Percentiles rank a stretch among this genome's conserved stretches.
These are phyloP conservation scores for Boletus reticulatus DNA, from an alignment of 768 basidiomycete species.

Conservation along the genomic window DNA sequence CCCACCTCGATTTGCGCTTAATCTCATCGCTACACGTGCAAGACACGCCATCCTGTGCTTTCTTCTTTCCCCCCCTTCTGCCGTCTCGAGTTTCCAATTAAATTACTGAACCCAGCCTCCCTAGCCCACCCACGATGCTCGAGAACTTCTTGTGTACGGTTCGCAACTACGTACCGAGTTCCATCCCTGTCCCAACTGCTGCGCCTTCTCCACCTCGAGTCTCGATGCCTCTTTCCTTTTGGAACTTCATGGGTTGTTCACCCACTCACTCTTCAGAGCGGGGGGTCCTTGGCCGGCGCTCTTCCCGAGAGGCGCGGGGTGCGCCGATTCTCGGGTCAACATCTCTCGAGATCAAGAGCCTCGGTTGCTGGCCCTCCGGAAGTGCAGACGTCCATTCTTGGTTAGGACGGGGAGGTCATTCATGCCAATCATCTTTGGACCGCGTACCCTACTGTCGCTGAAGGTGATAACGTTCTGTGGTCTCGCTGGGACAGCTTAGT, in stretches of 20 bases:
- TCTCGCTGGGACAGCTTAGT: constrained; percentile 32
- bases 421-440: constrained; percentile 17
- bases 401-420: constrained; percentile 22
- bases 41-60: background rate
- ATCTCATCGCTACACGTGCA: constrained; percentile 17
- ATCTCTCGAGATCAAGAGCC: constrained; percentile 1
- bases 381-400: constrained; percentile 6
- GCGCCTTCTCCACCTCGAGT: constrained; percentile 48
- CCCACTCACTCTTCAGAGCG: constrained; percentile 5
- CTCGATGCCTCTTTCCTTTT: constrained; percentile 48
- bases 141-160: constrained; percentile 52
- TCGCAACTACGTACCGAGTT: constrained; percentile 52
- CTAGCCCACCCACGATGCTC: constrained; percentile 50
- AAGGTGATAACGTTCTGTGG: constrained; percentile 34
- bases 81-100: background rate
- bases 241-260: constrained; percentile 37
- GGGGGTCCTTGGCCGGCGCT: constrained; percentile 6
- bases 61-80: background rate
- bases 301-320: constrained; percentile 11
- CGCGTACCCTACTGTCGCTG: constrained; percentile 30
- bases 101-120: constrained; percentile 14
- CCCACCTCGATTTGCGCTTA: background rate
- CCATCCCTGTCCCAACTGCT: constrained; percentile 47
- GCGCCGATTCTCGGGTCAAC: no score
- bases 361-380: constrained; percentile 15